Evolutionary conservation across 352 stramenopile species (phyloP), one percentile per base, ranked within the genome.

Genomic region (Elongisporangium prolatum): DNA sequence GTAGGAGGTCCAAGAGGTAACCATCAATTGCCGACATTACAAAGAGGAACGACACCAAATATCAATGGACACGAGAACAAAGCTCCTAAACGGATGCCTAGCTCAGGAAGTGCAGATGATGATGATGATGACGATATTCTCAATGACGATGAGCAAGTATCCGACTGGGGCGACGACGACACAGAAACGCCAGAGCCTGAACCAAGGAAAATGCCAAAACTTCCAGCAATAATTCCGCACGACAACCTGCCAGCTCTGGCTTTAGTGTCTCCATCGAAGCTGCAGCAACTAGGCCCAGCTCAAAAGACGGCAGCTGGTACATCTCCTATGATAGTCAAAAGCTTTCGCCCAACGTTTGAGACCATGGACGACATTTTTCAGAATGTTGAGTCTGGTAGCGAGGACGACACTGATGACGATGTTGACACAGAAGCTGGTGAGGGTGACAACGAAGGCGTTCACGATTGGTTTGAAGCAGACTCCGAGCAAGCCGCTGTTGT

Each of bases 391-490:
- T 72, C 48, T 16, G 67, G 71, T 20, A 64, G 54, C 16, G 48
- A 57, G 18, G 61, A 18, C 20, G 62, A 71, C 5, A 69, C 63
- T 18, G 71, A 66, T 17, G 52, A 63, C 14, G 62, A 60, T 2
- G 65, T 69, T 28, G 66, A 73, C n/a, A 67, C 34, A 2, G 34
- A 72, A 50, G 68, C 64, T 20, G 69, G 53, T 20, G 63, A 57
- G 10, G 69, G 69, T 48, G 71, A 61, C 4, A 69, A 64, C n/a
- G 75, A 76, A 28, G 71, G 60, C 14, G 50, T 90, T 51, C 63
- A 80, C 10, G 80, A 90, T 57, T 90, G 78, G 80, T 65, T 90
- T 13, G 65, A 80, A 2, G 60, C 25, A 48, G 55, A 68, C 3
- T 44, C 49, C 3, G 18, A 40, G 11, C 16, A 9, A n/a, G 13